phyloP scores from a whole-genome alignment of 495 filamentous ascomycete genomes.

The Neurospora sublineolata region DNA sequence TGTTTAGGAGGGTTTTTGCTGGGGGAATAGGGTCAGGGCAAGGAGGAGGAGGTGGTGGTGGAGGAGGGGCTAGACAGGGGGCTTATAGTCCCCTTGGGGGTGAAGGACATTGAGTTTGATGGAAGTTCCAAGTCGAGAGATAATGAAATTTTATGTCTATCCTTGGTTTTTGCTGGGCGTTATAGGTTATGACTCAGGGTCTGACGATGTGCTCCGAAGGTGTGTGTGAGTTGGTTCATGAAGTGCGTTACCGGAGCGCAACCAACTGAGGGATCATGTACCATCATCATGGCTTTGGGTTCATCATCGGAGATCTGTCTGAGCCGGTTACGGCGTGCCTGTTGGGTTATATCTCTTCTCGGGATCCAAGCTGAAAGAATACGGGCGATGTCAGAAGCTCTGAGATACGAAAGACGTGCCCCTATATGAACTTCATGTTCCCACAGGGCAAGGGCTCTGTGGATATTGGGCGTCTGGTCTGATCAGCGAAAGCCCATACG shows the following conservation, averaged over 20 bases:
- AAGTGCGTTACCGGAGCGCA: background rate
- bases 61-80: background rate
- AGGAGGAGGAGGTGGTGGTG: background rate
- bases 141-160: background rate
- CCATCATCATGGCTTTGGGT: background rate
- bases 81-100: conserved; percentile 14
- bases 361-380: background rate
- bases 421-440: background rate
- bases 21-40: background rate
- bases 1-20: background rate
- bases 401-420: background rate
- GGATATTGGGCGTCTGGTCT: background rate
- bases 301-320: background rate
- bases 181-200: background rate
- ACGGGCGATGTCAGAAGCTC: background rate
- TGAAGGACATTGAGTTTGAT: background rate
- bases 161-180: background rate
- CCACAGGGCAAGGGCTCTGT: background rate
- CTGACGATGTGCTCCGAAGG: background rate
- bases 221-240: background rate
- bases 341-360: background rate
- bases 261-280: background rate
- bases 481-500: background rate
- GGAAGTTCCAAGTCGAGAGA: background rate
- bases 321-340: background rate